Conservation (phyloP, 257 asterid species). For the Solanum tarijense region DNA sequence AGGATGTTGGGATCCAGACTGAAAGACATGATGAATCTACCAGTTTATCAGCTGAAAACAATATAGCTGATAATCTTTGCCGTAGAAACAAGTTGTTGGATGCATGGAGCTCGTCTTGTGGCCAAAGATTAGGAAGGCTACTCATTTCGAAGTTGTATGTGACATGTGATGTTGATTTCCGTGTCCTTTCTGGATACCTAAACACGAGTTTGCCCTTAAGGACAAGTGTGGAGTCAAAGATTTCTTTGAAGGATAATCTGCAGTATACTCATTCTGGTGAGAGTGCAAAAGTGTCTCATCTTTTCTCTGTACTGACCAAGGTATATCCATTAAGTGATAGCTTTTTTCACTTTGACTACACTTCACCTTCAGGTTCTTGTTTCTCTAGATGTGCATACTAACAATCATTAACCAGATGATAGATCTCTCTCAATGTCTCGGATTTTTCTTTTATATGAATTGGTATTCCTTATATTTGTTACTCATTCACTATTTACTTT, state of each 20-base stretch:
- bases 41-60: conserved; percentile 10
- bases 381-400: background rate
- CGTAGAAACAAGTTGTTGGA: conserved; percentile 42
- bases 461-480: background rate
- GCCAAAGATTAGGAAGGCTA: conserved; percentile 36
- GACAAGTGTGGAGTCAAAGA: conserved; percentile 8
- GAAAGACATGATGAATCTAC: conserved; percentile 29
- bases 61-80: conserved; percentile 4
- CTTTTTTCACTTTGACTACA: background rate
- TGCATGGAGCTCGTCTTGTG: conserved; percentile 53
- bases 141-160: conserved; percentile 46
- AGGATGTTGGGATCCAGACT: conserved; percentile 46
- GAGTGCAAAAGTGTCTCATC: conserved; percentile 47
- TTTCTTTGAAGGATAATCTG: conserved; percentile 13
- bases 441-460: background rate
- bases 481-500: background rate
- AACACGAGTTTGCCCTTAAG: conserved; percentile 12
- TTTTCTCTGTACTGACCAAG: conserved; percentile 59
- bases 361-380: background rate
- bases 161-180: conserved; percentile 56
- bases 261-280: conserved; percentile 29
- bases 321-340: conserved; percentile 23
- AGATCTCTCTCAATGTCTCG: background rate
- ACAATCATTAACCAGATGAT: background rate
- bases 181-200: conserved; percentile 53